Evolutionary conservation across 1,284 basidiomycete genomes (phyloP).

Genomic region (Ceratobasidium sp.): DNA sequence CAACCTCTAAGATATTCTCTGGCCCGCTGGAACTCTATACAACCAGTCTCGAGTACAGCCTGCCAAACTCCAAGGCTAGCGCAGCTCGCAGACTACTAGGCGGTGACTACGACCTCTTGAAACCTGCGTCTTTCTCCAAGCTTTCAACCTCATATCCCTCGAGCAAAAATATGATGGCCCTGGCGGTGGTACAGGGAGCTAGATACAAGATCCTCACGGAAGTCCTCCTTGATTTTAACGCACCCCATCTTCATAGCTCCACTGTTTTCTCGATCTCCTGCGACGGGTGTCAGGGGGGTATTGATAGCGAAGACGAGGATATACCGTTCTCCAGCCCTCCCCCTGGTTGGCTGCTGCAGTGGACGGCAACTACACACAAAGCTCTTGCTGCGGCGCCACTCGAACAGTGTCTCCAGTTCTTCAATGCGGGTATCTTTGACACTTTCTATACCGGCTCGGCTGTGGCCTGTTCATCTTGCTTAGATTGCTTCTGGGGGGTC

Average conservation of each 20-base stretch:
- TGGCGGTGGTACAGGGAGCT: conserved; percentile 24
- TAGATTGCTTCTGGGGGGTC: background rate
- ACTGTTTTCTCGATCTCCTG: background rate
- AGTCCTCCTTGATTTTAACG: conserved; percentile 16
- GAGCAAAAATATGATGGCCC: background rate
- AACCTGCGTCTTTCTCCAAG: background rate
- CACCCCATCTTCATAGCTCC: background rate
- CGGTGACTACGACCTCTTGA: conserved; percentile 2
- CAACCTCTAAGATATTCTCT: background rate
- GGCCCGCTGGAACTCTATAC: conserved; percentile 7
- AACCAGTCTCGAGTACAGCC: conserved; percentile 1
- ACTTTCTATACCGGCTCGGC: background rate
- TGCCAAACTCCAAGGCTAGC: conserved; percentile 19
- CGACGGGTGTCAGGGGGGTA: too few relatives aligned
- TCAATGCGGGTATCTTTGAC: conserved; percentile 17
- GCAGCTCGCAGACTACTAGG: background rate
- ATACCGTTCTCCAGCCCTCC: background rate
- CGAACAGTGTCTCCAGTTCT: background rate
- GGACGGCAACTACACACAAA: background rate
- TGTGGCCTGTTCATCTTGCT: background rate
- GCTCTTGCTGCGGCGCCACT: background rate
- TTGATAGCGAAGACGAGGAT: background rate
- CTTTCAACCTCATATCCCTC: background rate
- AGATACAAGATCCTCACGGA: conserved; percentile 24
- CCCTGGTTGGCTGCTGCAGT: conserved; percentile 12